These are phyloP conservation scores for Thozetella sp. DNA, from an alignment of 495 filamentous ascomycete genomes.

Conservation along the genomic window DNA sequence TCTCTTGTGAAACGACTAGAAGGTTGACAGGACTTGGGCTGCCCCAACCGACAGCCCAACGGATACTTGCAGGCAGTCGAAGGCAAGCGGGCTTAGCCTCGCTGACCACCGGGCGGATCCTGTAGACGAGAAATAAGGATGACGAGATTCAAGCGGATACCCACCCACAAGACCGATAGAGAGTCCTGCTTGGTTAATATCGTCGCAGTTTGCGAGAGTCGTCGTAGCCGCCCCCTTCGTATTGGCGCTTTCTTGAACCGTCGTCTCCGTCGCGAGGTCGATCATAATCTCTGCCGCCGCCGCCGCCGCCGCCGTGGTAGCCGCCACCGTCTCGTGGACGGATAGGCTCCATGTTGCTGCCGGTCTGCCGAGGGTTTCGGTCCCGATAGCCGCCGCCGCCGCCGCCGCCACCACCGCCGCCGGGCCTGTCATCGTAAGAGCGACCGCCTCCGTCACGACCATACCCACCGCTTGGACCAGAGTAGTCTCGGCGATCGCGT, in stretches of 20 bases:
- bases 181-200: slow-evolving; percentile 53
- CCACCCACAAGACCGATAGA: slow-evolving; percentile 3
- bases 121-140: slow-evolving; percentile 14
- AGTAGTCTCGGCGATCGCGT: slow-evolving; percentile 46
- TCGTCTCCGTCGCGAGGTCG: slow-evolving; percentile 43
- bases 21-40: not conserved
- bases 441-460: slow-evolving; percentile 49
- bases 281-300: slow-evolving; percentile 44
- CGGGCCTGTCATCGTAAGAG: slow-evolving; percentile 63
- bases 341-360: slow-evolving; percentile 72
- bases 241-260: slow-evolving; percentile 62
- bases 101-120: slow-evolving; percentile 44
- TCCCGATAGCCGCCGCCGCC: slow-evolving; percentile 60
- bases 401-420: slow-evolving; percentile 44
- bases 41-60: not conserved
- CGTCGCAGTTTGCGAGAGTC: slow-evolving; percentile 79
- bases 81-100: slow-evolving; percentile 57
- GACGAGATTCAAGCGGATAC: slow-evolving; percentile 20
- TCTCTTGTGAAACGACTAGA: no score
- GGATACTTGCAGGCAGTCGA: not conserved
- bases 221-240: slow-evolving; percentile 68
- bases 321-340: slow-evolving; percentile 42
- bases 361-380: slow-evolving; percentile 55
- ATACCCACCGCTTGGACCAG: slow-evolving; percentile 36
- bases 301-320: slow-evolving; percentile 23